A percentile compares a stretch with the other conserved stretches of the same genome.
Evolutionary conservation across 2,329 filamentous ascomycete genomes (phyloP).

Genomic region (Cladophialophora carrionii): DNA sequence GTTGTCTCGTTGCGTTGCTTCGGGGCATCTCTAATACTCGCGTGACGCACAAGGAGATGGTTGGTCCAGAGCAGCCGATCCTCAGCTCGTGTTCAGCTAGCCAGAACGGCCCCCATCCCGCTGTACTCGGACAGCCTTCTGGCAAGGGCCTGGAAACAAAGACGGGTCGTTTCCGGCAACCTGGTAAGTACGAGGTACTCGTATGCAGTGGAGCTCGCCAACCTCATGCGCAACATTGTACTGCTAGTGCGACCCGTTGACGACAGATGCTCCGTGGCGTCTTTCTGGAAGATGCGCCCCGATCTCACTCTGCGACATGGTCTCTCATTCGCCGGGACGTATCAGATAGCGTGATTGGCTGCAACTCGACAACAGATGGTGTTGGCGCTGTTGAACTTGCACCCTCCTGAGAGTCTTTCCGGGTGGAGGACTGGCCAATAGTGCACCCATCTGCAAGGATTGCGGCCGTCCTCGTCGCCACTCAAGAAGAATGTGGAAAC

Average conservation of each 20-base stretch:
- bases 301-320: neutral
- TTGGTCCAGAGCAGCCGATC: constrained; percentile 12
- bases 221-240: constrained; percentile 11
- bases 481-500: neutral
- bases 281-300: neutral
- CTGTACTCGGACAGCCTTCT: neutral
- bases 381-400: neutral
- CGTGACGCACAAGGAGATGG: constrained; percentile 1
- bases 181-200: too few relatives aligned
- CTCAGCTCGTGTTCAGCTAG: constrained; percentile 11
- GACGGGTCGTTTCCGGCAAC: constrained; percentile 1
- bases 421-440: neutral
- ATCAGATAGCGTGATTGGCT: neutral
- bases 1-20: neutral
- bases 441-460: neutral
- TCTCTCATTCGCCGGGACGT: neutral
- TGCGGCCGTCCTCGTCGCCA: neutral
- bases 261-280: neutral
- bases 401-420: neutral
- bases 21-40: neutral
- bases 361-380: neutral
- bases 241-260: neutral
- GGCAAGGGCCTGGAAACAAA: neutral
- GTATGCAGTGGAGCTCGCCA: constrained; percentile 1
- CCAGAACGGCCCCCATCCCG: constrained; percentile 10